These are phyloP conservation scores for Kazachstania kunashirensis DNA, from an alignment of 805 yeast genomes.

Conservation along the genomic window DNA sequence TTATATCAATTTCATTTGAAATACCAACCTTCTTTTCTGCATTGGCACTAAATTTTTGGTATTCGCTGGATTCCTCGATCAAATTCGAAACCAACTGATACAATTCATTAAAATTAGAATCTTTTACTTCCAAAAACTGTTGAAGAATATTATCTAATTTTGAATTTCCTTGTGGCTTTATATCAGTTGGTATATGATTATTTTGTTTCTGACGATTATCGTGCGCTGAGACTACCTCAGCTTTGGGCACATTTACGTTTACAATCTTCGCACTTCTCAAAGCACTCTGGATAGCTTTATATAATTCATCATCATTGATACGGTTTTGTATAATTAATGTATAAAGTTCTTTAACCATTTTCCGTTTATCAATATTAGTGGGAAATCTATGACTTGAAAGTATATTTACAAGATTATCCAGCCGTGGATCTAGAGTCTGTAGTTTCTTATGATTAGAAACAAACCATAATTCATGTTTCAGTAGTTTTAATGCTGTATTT, in stretches of 20 bases:
- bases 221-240: too few relatives aligned
- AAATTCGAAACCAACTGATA: conserved; percentile 8
- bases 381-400: conserved; percentile 1
- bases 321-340: conserved; percentile 1
- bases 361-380: not conserved
- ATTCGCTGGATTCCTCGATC: conserved; percentile 8
- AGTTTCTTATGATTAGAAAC: not conserved
- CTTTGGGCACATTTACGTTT: conserved; percentile 1
- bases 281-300: not conserved
- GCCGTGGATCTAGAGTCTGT: not conserved
- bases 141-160: conserved; percentile 2
- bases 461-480: not conserved
- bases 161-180: conserved; percentile 1
- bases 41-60: not conserved
- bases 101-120: conserved; percentile 5
- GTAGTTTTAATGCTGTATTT: not conserved
- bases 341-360: conserved; percentile 1
- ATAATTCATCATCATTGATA: conserved; percentile 2
- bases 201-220: not conserved
- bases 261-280: not conserved
- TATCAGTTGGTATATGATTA: not conserved
- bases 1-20: conserved; percentile 8
- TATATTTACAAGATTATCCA: not conserved
- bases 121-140: conserved; percentile 1
- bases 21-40: not conserved